Conservation (phyloP, 129 eudicot genomes). For the Flaveria brownii region DNA sequence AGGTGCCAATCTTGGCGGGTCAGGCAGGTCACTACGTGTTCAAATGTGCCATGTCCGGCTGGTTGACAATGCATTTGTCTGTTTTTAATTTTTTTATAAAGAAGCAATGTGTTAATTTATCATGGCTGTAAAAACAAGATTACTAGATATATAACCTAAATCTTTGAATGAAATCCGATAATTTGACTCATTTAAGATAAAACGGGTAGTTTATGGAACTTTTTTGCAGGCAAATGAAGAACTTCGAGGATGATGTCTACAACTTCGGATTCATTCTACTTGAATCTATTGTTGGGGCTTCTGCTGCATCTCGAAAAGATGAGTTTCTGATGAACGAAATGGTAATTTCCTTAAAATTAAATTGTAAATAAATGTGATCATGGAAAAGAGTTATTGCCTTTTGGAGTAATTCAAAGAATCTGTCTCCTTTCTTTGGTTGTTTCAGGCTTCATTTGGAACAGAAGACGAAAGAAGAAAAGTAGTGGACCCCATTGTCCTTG, state of each 20-base stretch:
- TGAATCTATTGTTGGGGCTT: conserved; percentile 61
- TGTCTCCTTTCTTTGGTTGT: not conserved
- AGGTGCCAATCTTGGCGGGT: not conserved
- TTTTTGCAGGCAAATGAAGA: conserved; percentile 60
- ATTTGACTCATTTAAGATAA: not conserved
- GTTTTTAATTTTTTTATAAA: not conserved
- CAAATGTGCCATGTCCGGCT: not conserved
- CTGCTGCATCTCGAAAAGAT: conserved; percentile 45
- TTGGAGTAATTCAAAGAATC: not conserved
- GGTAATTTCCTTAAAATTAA: conserved; percentile 38
- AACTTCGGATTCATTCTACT: conserved; percentile 64
- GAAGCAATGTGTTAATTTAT: not conserved
- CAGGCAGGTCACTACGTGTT: not conserved
- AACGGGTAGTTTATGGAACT: not conserved
- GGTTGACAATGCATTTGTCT: not conserved
- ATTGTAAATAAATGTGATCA: not conserved
- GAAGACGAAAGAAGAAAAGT: conserved; percentile 45
- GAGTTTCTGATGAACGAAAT: conserved; percentile 48
- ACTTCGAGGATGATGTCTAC: conserved; percentile 64
- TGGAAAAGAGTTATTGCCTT: not conserved
- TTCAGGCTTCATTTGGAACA: conserved; percentile 52
- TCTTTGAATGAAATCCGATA: not conserved
- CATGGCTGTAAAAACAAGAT: not conserved
- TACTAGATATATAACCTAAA: not conserved
- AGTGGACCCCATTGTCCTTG: conserved; percentile 57